Evolutionary conservation across 1,284 basidiomycete species (phyloP).

Genomic region (Irpex rosettiformis): DNA sequence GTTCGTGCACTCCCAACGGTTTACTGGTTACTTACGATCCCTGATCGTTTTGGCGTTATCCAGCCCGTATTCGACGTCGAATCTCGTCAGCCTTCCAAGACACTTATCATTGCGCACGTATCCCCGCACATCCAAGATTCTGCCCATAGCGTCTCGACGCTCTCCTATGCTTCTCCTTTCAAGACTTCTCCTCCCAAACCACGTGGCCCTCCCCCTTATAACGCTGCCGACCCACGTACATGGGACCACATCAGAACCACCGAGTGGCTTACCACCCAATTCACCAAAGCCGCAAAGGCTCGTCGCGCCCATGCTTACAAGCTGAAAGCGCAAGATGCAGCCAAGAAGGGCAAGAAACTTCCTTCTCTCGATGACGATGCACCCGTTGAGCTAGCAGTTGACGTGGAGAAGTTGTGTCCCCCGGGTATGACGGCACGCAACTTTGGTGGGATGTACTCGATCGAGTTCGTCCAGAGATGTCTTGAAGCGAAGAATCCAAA

Average conservation of each 20-base stretch:
- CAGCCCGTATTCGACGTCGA: slow-evolving; percentile 36
- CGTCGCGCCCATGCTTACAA: slow-evolving; percentile 10
- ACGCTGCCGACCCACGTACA: slow-evolving; percentile 29
- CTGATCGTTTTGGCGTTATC: too few species aligned
- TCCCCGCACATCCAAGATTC: slow-evolving; percentile 35
- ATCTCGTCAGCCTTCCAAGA: slow-evolving; percentile 27
- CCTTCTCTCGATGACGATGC: slow-evolving; percentile 9
- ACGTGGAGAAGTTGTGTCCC: slow-evolving; percentile 25
- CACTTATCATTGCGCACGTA: slow-evolving; percentile 34
- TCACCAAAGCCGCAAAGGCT: slow-evolving; percentile 19
- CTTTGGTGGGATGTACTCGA: slow-evolving; percentile 27
- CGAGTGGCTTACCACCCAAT: slow-evolving; percentile 25
- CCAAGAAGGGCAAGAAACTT: slow-evolving; percentile 12
- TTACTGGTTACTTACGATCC: too few species aligned
- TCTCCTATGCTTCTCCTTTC: slow-evolving; percentile 33
- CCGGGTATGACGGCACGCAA: slow-evolving; percentile 26
- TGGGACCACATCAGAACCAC: slow-evolving; percentile 29
- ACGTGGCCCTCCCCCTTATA: slow-evolving; percentile 26
- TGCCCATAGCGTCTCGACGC: slow-evolving; percentile 30
- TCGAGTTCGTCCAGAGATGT: slow-evolving; percentile 27
- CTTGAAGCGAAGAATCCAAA: slow-evolving; percentile 19
- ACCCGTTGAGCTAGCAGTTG: slow-evolving; percentile 20
- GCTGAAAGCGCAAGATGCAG: slow-evolving; percentile 15
- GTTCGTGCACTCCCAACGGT: slow-evolving; percentile 14
- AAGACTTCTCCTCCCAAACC: slow-evolving; percentile 26